phyloP scores from a whole-genome alignment of 176 grass and related monocot species.

The Triticum urartu region DNA sequence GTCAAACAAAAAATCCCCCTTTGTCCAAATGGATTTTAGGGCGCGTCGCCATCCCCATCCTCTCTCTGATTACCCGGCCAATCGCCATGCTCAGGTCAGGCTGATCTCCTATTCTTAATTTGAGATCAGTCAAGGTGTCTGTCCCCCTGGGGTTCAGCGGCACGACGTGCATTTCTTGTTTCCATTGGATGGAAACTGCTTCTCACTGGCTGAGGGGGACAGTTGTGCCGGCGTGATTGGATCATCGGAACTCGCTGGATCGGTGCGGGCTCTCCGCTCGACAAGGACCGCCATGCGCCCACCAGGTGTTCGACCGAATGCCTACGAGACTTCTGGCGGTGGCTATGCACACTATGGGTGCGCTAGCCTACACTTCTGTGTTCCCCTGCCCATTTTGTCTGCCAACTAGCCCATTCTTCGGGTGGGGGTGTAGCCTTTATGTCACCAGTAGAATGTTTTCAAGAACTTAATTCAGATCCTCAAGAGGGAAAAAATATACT shows the following conservation, averaged over 20 bases:
- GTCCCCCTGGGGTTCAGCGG: conserved; percentile 6
- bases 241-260: not conserved
- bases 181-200: not conserved
- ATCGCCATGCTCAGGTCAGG: conserved; percentile 23
- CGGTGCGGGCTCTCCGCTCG: not conserved
- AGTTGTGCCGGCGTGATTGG: not conserved
- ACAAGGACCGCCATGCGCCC: not conserved
- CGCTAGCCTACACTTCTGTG: not conserved
- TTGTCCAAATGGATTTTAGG: not conserved
- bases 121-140: conserved; percentile 1
- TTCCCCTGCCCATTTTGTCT: conserved; percentile 7
- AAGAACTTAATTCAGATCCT: not conserved
- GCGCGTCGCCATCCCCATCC: conserved; percentile 14
- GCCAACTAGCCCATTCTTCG: not conserved
- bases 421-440: not conserved
- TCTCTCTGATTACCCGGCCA: not conserved
- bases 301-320: conserved; percentile 14
- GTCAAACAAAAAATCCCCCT: conserved; percentile 11
- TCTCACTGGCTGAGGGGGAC: not conserved
- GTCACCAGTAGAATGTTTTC: not conserved
- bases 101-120: not conserved
- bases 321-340: conserved; percentile 6
- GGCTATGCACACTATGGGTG: not conserved
- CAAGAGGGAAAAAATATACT: not conserved
- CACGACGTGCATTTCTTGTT: conserved; percentile 17